Evolutionary conservation across 2,329 filamentous ascomycete species (phyloP), one percentile per base, ranked within the genome.

Genomic region (Hymenoscyphus scutula): DNA sequence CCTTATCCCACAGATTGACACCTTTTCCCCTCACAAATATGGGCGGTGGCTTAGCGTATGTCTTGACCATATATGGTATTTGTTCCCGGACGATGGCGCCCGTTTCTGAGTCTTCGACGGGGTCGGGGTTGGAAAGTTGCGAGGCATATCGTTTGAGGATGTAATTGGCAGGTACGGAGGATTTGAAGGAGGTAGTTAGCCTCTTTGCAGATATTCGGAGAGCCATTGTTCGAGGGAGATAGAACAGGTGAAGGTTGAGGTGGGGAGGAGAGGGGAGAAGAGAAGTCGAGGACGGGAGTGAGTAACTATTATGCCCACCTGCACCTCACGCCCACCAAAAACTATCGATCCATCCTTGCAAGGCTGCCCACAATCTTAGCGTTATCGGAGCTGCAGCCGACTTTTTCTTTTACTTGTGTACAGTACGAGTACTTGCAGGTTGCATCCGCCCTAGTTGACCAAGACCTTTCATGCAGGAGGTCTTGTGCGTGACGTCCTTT

Each of bases 41-140:
- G 1, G 92, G 92, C 53, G 90, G 84, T 56, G 95, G 94, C 29
- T 95, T 91, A 59, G 92, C 87, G 77, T 99, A 99, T 59, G 95
- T 99, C 1, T 92, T 89, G 30, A 99, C 90, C 94, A 99, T 98
- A 78, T 88, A 98, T 2, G 90, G 89, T 34, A 88, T 83, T 71
- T 92, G 87, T 65, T 91, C 85, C 68, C 86, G 82, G 67, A 97
- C 85, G 64, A 97, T 83, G 32, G 87, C 83, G 37, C 87, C 84
- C 67, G 91, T 96, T 70, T 86, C 80, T 0, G 92, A 95, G 76
- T 92, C 89, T 56, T 84, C 71, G 15, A 86, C 73, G 38, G 92
- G 91, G 72, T 96, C 92, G 56, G 89, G 83, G 68, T 89, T 91
- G 10, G 89, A 81, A 13, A 89, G 74, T 69, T 72, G 71, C 11